Evolutionary conservation across 129 eudicot genomes (phyloP), one percentile per base, ranked within the genome.

Genomic region (Kitagawia praeruptora): DNA sequence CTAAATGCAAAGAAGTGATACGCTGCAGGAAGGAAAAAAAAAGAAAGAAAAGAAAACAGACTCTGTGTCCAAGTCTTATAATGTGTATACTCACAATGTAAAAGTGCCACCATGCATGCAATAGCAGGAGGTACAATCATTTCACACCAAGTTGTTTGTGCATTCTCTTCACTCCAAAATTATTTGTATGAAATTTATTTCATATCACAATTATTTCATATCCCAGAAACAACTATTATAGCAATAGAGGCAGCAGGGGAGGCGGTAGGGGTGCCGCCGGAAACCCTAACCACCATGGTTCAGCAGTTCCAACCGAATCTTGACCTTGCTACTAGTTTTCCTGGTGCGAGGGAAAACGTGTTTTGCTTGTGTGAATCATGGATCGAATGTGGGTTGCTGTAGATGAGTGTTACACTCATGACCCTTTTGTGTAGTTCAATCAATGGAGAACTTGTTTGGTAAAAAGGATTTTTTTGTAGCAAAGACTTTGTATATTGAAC

Each of bases 221-320:
- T n/a, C n/a, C n/a, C n/a, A n/a, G n/a, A n/a, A n/a, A n/a, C n/a
- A n/a, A n/a, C n/a, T n/a, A n/a, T n/a, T n/a, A n/a, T n/a, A n/a
- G n/a, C n/a, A 83, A 86, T 53, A 47, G 93, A 81, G 91, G 91
- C 63, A 78, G 85, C 44, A 79, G 98, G 73, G 87, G 97, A 0
- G 82, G 93, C 9, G 79, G 91, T 41, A 81, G 92, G 45, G 90
- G 91, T 25, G 74, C 56, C 15, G 83, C 80, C 66, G 91, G 89
- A n/a, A 80, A 86, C 86, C 13, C 40, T 40, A 67, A 67, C 86
- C 40, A 83, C 79, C 77, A 87, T 64, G 85, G 53, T 67, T 74
- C 76, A 2, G 83, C 82, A 8, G 83, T 70, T 66, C 28, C 82
- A 70, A 39, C 84, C 23, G 85, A 88, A 19, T 86, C 86, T 72